Evolutionary conservation across 2,329 filamentous ascomycete species (phyloP), one percentile per base, ranked within the genome.

Genomic region (Cladophialophora bantiana): DNA sequence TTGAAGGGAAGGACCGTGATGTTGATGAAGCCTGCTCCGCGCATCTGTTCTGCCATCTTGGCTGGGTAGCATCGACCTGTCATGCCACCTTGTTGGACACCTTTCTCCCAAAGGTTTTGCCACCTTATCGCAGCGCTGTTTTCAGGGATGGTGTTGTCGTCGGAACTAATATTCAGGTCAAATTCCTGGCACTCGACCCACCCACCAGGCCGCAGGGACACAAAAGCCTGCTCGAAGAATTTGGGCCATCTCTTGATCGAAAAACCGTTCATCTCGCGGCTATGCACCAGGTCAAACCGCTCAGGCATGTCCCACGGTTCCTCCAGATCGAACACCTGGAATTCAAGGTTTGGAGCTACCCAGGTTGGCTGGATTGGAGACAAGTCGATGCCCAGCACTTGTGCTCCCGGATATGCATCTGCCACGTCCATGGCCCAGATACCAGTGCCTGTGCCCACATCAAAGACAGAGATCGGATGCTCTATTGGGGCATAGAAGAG

Each of bases 281-380:
- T 64, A 48, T 77, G 75, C n/a, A 89, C 82, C 64, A 86, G 87
- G 73, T 89, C 86, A 63, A 88, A 89, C 62, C 84, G 80, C 65
- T 86, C 82, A 73, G 3, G 83, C 67, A 86, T 81, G 18, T 86
- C 73, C 86, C 86, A 88, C 1, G 80, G 79, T 65, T 81, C 82
- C 74, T 88, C 86, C 18, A 84, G 80, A 67, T 88, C 86, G 64
- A 88, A 86, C 6, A 88, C 79, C 72, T 85, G 77, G 70, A 86
- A 87, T 34, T 31, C 9, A 12, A 79, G 78, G 31, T 86, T 80
- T 67, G 87, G 87, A 5, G 84, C 76, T 10, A 87, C 75, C 76
- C 79, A 74, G 5, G 60, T 72, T 1, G 78, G 78, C 59, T 80
- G 80, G 7, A 79, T 81, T n/a, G 78, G 77, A 57, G 73, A 75